A percentile compares a stretch with the other conserved stretches of the same genome.
Evolutionary conservation across 169 alveolate genomes (phyloP).

Genomic region (Cryptosporidium felis): DNA sequence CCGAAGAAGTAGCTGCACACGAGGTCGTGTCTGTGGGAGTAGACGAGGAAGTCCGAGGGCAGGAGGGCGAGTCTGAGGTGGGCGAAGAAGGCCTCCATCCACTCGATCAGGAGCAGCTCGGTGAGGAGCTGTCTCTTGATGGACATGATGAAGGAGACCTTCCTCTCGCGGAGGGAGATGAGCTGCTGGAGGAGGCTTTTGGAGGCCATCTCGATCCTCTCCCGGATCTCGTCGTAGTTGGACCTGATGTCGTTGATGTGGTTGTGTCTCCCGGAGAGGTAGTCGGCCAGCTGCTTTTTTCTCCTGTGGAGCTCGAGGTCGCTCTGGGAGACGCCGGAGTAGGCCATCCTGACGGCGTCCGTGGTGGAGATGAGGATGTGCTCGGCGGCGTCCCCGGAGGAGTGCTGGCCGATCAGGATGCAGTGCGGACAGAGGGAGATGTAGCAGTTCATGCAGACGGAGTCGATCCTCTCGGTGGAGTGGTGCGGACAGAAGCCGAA

Average conservation of each 20-base stretch:
- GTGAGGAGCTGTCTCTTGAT: conserved; percentile 83
- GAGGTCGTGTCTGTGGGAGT: conserved; percentile 66
- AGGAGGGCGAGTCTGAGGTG: conserved; percentile 58
- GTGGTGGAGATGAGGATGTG: conserved; percentile 86
- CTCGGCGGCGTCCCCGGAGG: conserved; percentile 84
- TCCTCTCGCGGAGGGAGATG: conserved; percentile 76
- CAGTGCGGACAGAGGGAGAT: conserved; percentile 86
- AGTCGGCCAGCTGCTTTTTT: conserved; percentile 74
- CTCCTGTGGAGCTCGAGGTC: conserved; percentile 77
- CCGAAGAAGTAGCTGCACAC: conserved; percentile 67
- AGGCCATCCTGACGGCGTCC: conserved; percentile 86
- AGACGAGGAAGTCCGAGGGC: conserved; percentile 64
- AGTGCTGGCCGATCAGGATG: conserved; percentile 84
- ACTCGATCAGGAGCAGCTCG: conserved; percentile 82
- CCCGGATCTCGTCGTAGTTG: conserved; percentile 81
- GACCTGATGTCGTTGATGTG: conserved; percentile 83
- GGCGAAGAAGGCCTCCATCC: conserved; percentile 84
- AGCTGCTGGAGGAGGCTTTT: conserved; percentile 80
- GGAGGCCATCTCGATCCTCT: conserved; percentile 82
- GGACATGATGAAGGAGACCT: conserved; percentile 82
- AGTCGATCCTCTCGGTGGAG: conserved; percentile 87
- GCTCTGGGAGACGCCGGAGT: conserved; percentile 81
- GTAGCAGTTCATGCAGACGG: conserved; percentile 87
- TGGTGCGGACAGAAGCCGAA: conserved; percentile 88
- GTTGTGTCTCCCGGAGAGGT: conserved; percentile 81